These are phyloP conservation scores for Solanum corneliomulleri DNA, from an alignment of 257 asterid species.

Conservation along the genomic window DNA sequence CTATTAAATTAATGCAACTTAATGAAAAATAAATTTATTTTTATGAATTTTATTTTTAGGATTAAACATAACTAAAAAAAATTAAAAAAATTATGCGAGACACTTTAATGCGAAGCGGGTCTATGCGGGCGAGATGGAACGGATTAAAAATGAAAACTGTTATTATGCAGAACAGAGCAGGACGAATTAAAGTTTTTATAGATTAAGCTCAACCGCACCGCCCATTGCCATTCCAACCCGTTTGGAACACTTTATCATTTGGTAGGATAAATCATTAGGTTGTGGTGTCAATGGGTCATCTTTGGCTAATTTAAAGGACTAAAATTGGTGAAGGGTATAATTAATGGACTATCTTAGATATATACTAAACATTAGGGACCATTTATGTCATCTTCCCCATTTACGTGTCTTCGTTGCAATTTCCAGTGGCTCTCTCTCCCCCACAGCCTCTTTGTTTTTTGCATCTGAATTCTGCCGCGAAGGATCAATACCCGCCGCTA, in stretches of 20 bases:
- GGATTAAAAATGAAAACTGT: fast-evolving
- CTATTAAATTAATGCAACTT: too few relatives aligned
- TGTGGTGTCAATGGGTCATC: too few relatives aligned
- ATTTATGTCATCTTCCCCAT: not conserved
- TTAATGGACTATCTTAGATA: not conserved
- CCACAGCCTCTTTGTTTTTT: not conserved
- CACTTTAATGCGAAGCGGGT: too few relatives aligned
- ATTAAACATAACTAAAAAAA: too few relatives aligned
- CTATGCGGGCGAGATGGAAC: fast-evolving
- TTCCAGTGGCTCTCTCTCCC: not conserved
- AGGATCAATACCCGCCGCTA: not conserved
- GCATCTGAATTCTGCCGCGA: not conserved
- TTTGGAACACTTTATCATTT: too few relatives aligned
- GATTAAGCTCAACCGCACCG: too few relatives aligned
- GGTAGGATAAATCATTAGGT: too few relatives aligned
- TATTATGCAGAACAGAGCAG: fast-evolving
- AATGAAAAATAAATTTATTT: too few relatives aligned
- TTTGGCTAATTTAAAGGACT: not conserved
- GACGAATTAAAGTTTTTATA: fast-evolving
- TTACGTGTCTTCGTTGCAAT: not conserved
- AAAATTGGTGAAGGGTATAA: not conserved
- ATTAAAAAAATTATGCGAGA: too few relatives aligned
- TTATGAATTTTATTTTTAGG: too few relatives aligned
- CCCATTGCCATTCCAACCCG: too few relatives aligned
- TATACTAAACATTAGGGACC: not conserved